A percentile compares a stretch with the other conserved stretches of the same genome.
Evolutionary conservation across 1,284 basidiomycete genomes (phyloP).

Genomic region (Peniophora sp.): DNA sequence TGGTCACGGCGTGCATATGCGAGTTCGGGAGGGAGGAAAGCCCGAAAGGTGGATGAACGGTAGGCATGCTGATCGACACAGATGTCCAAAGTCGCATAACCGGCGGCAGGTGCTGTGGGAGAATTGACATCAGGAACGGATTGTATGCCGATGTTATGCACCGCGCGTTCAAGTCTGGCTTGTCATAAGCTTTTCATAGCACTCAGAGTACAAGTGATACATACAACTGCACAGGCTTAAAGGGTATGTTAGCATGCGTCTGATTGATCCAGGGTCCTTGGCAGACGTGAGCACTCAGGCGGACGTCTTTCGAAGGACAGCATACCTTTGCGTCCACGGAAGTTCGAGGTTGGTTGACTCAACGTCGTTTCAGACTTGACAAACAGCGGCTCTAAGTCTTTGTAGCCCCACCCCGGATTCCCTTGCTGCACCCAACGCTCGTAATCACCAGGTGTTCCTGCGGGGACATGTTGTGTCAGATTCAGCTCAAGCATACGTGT

Average conservation of each 20-base stretch:
- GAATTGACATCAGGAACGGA: slow-evolving; percentile 1
- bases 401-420: slow-evolving; percentile 21
- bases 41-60: neutral
- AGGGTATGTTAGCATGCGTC: too few species aligned
- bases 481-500: too few species aligned
- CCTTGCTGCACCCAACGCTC: slow-evolving; percentile 20
- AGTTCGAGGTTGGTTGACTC: slow-evolving; percentile 5
- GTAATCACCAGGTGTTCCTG: slow-evolving; percentile 17
- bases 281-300: too few species aligned
- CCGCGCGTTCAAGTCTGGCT: neutral
- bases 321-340: slow-evolving; percentile 14
- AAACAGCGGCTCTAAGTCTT: slow-evolving; percentile 21
- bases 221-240: too few species aligned
- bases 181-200: too few species aligned
- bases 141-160: slow-evolving; percentile 3
- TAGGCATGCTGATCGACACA: neutral
- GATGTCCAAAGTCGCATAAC: slow-evolving; percentile 1
- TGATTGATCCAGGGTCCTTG: too few species aligned
- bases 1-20: neutral
- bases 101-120: slow-evolving; percentile 1
- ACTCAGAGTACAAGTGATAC: too few species aligned
- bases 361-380: slow-evolving; percentile 18
- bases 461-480: too few species aligned
- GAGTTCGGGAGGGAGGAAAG: slow-evolving; percentile 1
- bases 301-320: neutral